phyloP scores from a whole-genome alignment of 371 early-diverging fungal species.

The Umbelopsis sp. region DNA sequence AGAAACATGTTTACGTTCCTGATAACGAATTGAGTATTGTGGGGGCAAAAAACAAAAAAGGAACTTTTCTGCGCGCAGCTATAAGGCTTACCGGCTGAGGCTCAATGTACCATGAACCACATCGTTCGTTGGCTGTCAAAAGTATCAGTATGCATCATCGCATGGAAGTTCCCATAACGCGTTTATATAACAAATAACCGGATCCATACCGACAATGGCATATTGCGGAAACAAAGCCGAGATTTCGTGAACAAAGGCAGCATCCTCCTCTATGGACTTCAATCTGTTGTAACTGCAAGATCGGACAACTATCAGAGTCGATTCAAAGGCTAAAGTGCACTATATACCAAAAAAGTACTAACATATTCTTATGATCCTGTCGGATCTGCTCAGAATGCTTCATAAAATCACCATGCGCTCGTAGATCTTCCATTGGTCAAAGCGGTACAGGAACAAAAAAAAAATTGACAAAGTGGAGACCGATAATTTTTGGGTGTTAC shows the following conservation, averaged over 20 bases:
- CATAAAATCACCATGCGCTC: constrained; percentile 15
- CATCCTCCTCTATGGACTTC: constrained; percentile 78
- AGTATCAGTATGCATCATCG: not conserved
- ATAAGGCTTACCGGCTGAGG: constrained; percentile 51
- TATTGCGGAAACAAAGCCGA: constrained; percentile 58
- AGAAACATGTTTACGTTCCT: constrained; percentile 57
- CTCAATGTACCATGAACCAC: constrained; percentile 84
- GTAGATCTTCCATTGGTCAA: not conserved
- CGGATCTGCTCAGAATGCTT: constrained; percentile 37
- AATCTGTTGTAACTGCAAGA: constrained; percentile 71
- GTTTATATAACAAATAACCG: not conserved
- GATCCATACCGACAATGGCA: constrained; percentile 63
- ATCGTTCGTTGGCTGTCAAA: constrained; percentile 74
- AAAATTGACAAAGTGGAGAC: too few species aligned
- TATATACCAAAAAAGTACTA: not conserved
- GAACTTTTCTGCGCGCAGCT: not conserved
- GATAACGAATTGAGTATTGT: not conserved
- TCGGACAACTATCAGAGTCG: not conserved
- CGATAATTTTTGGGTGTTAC: not conserved
- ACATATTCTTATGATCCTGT: constrained; percentile 52
- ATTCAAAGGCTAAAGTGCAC: not conserved
- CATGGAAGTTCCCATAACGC: too few species aligned
- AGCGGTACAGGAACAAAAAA: too few species aligned
- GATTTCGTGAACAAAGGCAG: constrained; percentile 68
- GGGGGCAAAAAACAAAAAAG: too few species aligned